phyloP scores from a whole-genome alignment of 805 yeast genomes.

The Kluyveromyces nonfermentans region DNA sequence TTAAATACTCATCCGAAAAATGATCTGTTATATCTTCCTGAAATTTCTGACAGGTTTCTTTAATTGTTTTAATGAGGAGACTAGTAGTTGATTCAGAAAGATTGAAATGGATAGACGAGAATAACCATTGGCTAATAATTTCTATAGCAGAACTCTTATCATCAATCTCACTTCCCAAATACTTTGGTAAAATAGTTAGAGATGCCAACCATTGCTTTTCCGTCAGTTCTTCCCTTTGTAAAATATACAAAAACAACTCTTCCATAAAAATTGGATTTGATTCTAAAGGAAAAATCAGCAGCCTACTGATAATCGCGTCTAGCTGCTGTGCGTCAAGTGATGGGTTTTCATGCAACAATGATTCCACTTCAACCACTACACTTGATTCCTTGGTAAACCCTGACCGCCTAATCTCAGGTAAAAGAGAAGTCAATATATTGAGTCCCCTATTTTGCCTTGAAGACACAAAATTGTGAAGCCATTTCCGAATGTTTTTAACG shows the following conservation, averaged over 20 bases:
- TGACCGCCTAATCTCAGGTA: not conserved
- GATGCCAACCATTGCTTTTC: not conserved
- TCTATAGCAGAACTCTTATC: constrained; percentile 3
- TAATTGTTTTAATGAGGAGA: not conserved
- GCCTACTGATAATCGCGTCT: not conserved
- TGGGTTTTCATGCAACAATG: not conserved
- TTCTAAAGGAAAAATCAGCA: not conserved
- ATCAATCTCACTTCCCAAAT: not conserved
- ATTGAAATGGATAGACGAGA: not conserved
- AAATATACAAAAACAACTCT: constrained; percentile 16
- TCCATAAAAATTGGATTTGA: not conserved
- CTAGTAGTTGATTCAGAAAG: not conserved
- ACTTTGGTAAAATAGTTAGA: not conserved
- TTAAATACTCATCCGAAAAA: constrained; percentile 9
- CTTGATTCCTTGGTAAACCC: not conserved
- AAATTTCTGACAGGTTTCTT: not conserved
- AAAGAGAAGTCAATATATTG: not conserved
- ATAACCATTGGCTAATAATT: constrained; percentile 5
- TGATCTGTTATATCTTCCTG: not conserved
- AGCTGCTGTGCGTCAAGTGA: not conserved
- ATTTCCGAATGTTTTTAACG: constrained; percentile 11
- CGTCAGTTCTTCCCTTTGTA: constrained; percentile 4
- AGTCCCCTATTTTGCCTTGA: not conserved
- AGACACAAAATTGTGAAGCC: constrained; percentile 12
- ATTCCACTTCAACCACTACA: not conserved